Percentiles rank a stretch among this genome's conserved stretches.
Conservation (phyloP, 73 alveolate species). For the Blepharisma stoltei region DNA sequence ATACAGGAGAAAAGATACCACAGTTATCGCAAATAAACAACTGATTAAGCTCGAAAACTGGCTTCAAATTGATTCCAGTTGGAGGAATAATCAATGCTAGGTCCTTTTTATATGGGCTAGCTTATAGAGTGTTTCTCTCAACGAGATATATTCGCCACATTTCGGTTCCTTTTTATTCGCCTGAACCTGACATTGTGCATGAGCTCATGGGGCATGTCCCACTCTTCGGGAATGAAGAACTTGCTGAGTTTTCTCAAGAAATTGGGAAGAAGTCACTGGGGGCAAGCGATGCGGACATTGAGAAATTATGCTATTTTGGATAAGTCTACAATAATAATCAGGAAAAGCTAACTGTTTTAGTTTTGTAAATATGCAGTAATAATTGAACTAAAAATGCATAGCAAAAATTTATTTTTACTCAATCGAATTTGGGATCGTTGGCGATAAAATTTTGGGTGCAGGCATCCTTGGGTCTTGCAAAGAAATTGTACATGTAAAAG, state of each 20-base stretch:
- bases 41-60: conserved; percentile 50
- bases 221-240: conserved; percentile 52
- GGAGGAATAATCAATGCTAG: conserved; percentile 74
- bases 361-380: too few species aligned
- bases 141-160: conserved; percentile 76
- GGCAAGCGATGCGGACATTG: conserved; percentile 31
- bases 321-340: too few species aligned
- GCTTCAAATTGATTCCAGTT: conserved; percentile 71
- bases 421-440: too few species aligned
- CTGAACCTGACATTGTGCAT: conserved; percentile 58
- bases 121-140: conserved; percentile 70
- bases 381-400: too few species aligned
- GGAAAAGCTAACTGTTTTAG: too few species aligned
- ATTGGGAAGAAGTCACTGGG: conserved; percentile 68
- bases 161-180: conserved; percentile 50
- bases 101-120: conserved; percentile 77
- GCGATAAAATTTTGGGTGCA: too few species aligned
- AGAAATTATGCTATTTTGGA: too few species aligned
- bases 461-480: too few species aligned
- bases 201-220: conserved; percentile 78
- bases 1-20: conserved; percentile 52
- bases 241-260: conserved; percentile 67
- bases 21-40: conserved; percentile 64
- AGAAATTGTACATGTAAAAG: too few species aligned
- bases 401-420: too few species aligned